These are phyloP conservation scores for Asterophora lycoperdoides DNA, from an alignment of 768 basidiomycete species.

Conservation along the genomic window DNA sequence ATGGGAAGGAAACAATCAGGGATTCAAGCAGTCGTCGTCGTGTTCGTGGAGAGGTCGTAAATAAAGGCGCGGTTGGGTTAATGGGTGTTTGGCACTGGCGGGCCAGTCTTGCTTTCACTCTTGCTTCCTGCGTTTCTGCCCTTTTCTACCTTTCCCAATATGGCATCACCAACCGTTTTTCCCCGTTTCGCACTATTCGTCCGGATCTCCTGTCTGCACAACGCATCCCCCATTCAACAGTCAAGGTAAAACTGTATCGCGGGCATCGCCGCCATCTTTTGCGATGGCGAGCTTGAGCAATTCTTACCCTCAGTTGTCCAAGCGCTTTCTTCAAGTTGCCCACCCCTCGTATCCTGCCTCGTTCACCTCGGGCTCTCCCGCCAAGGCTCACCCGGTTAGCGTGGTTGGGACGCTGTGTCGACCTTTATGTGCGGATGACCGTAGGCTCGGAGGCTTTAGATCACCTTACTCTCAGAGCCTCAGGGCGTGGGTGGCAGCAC, in stretches of 20 bases:
- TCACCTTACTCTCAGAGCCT: background rate
- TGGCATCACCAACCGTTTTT: conserved; percentile 14
- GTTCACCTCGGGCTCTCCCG: background rate
- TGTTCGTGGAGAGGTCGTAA: conserved; percentile 52
- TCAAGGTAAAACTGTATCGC: background rate
- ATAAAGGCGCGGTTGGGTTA: conserved; percentile 34
- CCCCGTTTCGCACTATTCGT: conserved; percentile 13
- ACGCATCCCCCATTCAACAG: background rate
- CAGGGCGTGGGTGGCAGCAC: background rate
- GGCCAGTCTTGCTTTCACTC: conserved; percentile 33
- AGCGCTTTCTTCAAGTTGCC: background rate
- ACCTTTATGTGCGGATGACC: background rate
- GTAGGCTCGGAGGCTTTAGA: background rate
- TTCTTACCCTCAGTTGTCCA: background rate
- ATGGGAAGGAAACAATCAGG: conserved; percentile 42
- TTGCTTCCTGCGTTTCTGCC: conserved; percentile 29
- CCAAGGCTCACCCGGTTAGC: background rate
- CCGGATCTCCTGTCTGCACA: conserved; percentile 6
- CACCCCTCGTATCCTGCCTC: background rate
- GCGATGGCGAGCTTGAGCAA: background rate
- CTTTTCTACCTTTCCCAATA: conserved; percentile 29
- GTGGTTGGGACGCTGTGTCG: background rate
- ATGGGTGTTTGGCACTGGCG: conserved; percentile 26
- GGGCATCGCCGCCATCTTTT: conserved; percentile 11
- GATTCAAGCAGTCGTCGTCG: conserved; percentile 44